These are phyloP conservation scores for Aspergillaceae sp. DNA, from an alignment of 2,329 filamentous ascomycete genomes.

Conservation along the genomic window DNA sequence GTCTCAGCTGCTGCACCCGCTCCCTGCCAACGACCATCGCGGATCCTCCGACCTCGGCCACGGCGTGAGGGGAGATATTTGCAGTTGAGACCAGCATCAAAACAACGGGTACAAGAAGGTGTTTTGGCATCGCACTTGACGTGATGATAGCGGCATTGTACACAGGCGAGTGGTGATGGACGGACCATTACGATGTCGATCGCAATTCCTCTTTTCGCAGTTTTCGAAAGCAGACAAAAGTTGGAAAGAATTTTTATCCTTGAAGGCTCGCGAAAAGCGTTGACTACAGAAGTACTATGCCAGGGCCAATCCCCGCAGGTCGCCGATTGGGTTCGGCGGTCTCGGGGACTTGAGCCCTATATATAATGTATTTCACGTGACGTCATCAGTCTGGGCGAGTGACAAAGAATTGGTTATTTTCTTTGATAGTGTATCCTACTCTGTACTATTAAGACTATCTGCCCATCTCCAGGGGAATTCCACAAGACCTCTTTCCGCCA, in stretches of 20 bases:
- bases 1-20: not conserved
- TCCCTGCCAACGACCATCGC: conserved; percentile 8
- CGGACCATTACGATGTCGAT: not conserved
- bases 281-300: no score
- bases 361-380: no score
- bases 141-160: conserved; percentile 48
- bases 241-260: not conserved
- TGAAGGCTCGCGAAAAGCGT: not conserved
- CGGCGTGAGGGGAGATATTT: conserved; percentile 64
- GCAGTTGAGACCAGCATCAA: conserved; percentile 50
- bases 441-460: no score
- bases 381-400: no score
- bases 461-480: no score
- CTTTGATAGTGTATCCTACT: no score
- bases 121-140: conserved; percentile 63
- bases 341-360: no score
- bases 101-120: conserved; percentile 58
- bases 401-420: no score
- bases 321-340: no score
- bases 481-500: no score
- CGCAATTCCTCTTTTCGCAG: not conserved
- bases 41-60: conserved; percentile 40
- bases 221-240: no score
- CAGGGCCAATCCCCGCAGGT: no score
- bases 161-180: conserved; percentile 31